These are phyloP conservation scores for Haplographium delicatum DNA, from an alignment of 495 filamentous ascomycete species.

Conservation along the genomic window DNA sequence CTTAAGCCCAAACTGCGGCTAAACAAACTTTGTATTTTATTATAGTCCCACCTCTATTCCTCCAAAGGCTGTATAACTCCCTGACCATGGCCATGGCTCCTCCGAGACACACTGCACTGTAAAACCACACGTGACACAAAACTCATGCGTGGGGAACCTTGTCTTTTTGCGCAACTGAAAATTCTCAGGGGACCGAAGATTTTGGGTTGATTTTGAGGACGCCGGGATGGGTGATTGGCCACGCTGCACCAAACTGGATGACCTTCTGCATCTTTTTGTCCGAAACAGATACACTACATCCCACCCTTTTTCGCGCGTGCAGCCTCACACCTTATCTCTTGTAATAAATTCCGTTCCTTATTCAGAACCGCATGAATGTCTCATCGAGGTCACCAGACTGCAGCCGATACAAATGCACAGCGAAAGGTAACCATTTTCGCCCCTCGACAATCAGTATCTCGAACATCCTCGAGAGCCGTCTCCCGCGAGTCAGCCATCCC, in stretches of 20 bases:
- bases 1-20: too few relatives aligned
- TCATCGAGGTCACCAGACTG: conserved; percentile 20
- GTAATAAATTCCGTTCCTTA: neutral
- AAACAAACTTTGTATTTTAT: too few relatives aligned
- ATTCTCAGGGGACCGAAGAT: neutral
- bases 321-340: conserved; percentile 11
- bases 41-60: too few relatives aligned
- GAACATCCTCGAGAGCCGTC: conserved; percentile 14
- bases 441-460: conserved; percentile 16
- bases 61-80: too few relatives aligned
- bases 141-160: conserved; percentile 7
- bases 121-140: neutral
- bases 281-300: neutral
- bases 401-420: conserved; percentile 3
- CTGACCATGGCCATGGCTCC: neutral
- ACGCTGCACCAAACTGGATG: neutral
- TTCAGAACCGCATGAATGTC: conserved; percentile 19
- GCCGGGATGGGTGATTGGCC: conserved; percentile 1
- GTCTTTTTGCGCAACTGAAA: neutral
- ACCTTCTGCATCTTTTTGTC: conserved; percentile 5
- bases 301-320: conserved; percentile 6
- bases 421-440: conserved; percentile 2
- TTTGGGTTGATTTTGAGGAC: too few relatives aligned
- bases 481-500: conserved; percentile 4
- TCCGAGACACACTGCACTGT: too few relatives aligned